Evolutionary conservation across 108 stramenopile species (phyloP).

Genomic region (Discostella pseudostelligera): DNA sequence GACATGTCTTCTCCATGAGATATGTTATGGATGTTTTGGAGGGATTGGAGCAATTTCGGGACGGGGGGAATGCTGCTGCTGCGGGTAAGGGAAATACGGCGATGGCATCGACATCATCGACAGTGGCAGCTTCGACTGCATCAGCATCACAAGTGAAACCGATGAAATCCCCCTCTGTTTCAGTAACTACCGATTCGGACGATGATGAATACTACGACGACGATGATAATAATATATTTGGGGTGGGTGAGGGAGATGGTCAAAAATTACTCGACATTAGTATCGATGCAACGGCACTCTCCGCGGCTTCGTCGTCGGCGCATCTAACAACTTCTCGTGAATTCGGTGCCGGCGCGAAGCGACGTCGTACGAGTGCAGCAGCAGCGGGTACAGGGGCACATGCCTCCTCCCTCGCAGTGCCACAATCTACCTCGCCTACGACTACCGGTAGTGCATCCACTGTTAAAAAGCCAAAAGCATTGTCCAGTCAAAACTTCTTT

Average conservation of each 20-base stretch:
- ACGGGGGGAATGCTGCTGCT: constrained; percentile 16
- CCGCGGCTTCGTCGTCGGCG: constrained; percentile 12
- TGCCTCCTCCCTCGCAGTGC: constrained; percentile 14
- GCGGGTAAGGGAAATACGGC: neutral
- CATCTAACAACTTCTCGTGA: constrained; percentile 1
- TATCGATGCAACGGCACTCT: constrained; percentile 40
- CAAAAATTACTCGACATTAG: constrained; percentile 44
- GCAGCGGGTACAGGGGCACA: no score
- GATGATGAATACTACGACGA: constrained; percentile 38
- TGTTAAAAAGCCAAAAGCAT: constrained; percentile 29
- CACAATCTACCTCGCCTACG: constrained; percentile 3
- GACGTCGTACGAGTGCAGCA: no score
- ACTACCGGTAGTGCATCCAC: neutral
- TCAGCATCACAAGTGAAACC: no score
- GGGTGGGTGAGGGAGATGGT: constrained; percentile 35
- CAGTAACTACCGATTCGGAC: constrained; percentile 17
- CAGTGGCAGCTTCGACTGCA: neutral
- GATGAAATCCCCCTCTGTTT: constrained; percentile 19
- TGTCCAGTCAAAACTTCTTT: constrained; percentile 33
- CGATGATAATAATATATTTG: constrained; percentile 59
- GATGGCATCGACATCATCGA: constrained; percentile 6
- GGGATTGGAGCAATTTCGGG: constrained; percentile 68
- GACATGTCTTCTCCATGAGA: constrained; percentile 70
- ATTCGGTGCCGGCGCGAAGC: constrained; percentile 39
- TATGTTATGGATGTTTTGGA: constrained; percentile 72